Evolutionary conservation across 75 land plant species (phyloP).

Genomic region (Larix kaempferi): DNA sequence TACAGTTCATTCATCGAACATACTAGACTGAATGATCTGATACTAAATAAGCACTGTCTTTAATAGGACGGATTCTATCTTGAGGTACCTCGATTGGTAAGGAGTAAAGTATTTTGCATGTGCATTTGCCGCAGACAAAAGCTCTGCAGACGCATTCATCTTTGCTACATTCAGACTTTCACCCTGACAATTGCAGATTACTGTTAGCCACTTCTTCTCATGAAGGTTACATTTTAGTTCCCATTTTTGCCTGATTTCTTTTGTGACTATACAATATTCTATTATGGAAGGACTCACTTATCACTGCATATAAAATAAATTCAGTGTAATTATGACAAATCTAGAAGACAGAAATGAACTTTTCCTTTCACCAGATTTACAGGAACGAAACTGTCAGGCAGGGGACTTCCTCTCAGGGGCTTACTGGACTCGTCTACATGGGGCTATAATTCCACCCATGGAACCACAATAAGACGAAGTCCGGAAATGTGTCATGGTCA

Average conservation of each 20-base stretch:
- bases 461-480: too few relatives aligned
- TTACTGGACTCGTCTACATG: background rate
- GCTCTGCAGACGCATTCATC: constrained; percentile 33
- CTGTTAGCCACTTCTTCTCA: background rate
- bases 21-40: background rate
- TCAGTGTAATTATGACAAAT: background rate
- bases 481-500: too few relatives aligned
- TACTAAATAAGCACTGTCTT: background rate
- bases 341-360: background rate
- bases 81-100: constrained; percentile 62
- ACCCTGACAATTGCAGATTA: constrained; percentile 25
- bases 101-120: constrained; percentile 52
- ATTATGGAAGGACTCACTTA: background rate
- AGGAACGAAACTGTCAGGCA: background rate
- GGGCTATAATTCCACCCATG: too few relatives aligned
- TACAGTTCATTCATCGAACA: background rate
- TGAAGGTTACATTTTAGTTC: background rate
- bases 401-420: background rate
- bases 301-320: too few relatives aligned
- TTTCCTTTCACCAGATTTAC: background rate
- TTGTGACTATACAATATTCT: background rate
- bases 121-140: constrained; percentile 49
- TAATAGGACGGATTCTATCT: background rate
- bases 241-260: background rate
- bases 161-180: constrained; percentile 36